A percentile compares a stretch with the other conserved stretches of the same genome.
These are phyloP conservation scores for Epichloe uncinata DNA, from an alignment of 2,329 filamentous ascomycete species.

Conservation along the genomic window DNA sequence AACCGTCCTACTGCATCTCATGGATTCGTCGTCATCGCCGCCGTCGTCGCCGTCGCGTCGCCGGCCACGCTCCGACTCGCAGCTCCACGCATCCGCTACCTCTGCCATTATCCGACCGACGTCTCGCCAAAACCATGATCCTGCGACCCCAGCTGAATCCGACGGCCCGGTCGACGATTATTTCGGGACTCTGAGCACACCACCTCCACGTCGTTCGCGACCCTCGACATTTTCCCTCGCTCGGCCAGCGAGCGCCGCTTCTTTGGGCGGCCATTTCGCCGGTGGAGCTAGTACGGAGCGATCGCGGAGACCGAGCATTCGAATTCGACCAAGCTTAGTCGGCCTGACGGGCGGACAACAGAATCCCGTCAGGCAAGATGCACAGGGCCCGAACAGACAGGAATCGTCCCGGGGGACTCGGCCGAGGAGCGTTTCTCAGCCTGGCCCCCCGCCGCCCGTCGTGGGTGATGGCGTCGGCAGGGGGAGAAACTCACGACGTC, in stretches of 20 bases:
- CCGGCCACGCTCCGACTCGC: conserved; percentile 2
- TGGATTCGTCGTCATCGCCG: conserved; percentile 4
- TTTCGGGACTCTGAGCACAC: not conserved
- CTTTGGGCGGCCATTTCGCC: not conserved
- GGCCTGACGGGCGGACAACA: not conserved
- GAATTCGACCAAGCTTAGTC: conserved; percentile 10
- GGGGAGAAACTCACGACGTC: conserved; percentile 16
- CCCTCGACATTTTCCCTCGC: conserved; percentile 2
- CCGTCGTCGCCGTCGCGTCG: not conserved
- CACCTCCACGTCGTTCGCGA: conserved; percentile 3
- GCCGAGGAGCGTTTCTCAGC: conserved; percentile 24
- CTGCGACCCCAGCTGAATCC: not conserved
- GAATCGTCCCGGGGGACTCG: conserved; percentile 7
- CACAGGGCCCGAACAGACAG: not conserved
- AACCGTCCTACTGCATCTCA: not conserved
- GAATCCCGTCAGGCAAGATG: too few species aligned
- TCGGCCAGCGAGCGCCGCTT: conserved; percentile 1
- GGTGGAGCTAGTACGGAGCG: not conserved
- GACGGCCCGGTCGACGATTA: conserved; percentile 1
- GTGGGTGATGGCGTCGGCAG: conserved; percentile 8
- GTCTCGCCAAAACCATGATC: not conserved
- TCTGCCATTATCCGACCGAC: not conserved
- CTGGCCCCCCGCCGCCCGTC: conserved; percentile 13
- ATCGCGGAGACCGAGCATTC: conserved; percentile 11
- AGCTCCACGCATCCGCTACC: not conserved